Base-by-base conservation (phyloP, 2,329 filamentous ascomycete species). In the Botrytis porri region DNA sequence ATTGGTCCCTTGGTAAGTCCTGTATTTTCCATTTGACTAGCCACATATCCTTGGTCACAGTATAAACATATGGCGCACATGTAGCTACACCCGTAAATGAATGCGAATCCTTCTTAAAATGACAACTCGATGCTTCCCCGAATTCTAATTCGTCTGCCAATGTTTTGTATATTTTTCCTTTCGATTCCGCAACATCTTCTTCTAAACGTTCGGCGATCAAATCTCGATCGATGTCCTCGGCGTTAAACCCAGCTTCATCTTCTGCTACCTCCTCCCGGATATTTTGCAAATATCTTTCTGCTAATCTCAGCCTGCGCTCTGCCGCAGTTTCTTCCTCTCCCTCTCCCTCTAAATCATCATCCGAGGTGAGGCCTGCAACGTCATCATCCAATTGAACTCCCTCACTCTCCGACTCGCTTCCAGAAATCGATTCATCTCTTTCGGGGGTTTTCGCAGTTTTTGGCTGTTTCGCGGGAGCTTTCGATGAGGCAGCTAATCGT, bases 231-330 rank as follows among this genome's bases (percentile, higher is more conserved):
- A 99, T 93, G 70, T 98, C 93, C 78, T 92, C 94, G 12, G 96
- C 96, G 83, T 99, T 94, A 80, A 98, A 99, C 57, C 94, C 96
- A 70, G 87, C 88, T 32, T 51, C 65, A 76, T 94, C 92, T 78
- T 97, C 92, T 76, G 64, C 62, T 61, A 94, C 90, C 77, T 97
- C 92, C 79, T 92, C 88, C 79, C 92, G 90, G 75, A 98, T 90
- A 81, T 97, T 97, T 71, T 97, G 92, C 71, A 99, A 88, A 82
- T 99, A 98, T 79, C 93, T 90, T 84, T 98, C 94, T 43, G 96
- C 96, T 41, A 99, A 87, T 76, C 93, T 90, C 79, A 97, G 84
- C 78, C 96, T 88, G 82, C 93, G 91, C 81, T 98, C 94, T 51
- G 94, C 95, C 1, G 92, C 94, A 35, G 96, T 98, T 84, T 98